Percentiles rank a stretch among this genome's conserved stretches.
phyloP scores from a whole-genome alignment of 352 stramenopile genomes.

The Paralagenidium karlingii region DNA sequence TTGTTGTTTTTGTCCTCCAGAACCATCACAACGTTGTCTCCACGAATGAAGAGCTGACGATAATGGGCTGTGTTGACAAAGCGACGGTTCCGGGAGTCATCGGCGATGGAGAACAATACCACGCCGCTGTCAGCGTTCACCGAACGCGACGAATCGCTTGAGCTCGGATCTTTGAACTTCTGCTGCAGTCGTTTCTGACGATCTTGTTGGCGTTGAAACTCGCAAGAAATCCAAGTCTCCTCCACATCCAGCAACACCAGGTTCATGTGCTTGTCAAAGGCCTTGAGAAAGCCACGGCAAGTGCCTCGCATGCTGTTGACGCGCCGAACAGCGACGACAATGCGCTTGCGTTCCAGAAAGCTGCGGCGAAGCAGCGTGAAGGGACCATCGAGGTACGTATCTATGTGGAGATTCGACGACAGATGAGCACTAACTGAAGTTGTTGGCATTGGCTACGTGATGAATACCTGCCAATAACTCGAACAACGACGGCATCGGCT shows the following conservation, averaged over 20 bases:
- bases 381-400: constrained; percentile 73
- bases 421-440: no score
- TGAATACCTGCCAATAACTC: constrained; percentile 38
- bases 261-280: constrained; percentile 94
- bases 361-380: constrained; percentile 73
- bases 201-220: no score
- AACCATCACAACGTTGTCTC: constrained; percentile 87
- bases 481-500: constrained; percentile 21
- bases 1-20: no score
- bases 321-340: constrained; percentile 81
- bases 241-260: constrained; percentile 85
- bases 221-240: constrained; percentile 59
- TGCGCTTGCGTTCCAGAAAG: constrained; percentile 62
- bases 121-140: constrained; percentile 4
- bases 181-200: constrained; percentile 17
- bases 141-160: background rate
- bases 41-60: constrained; percentile 86
- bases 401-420: no score
- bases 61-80: constrained; percentile 29
- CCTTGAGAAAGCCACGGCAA: constrained; percentile 85
- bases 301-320: constrained; percentile 86
- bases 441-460: no score
- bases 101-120: constrained; percentile 32
- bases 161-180: constrained; percentile 1
- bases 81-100: constrained; percentile 22